These are phyloP conservation scores for Schoenoplectus tabernaemontani DNA, from an alignment of 202 grass and related monocot genomes.

Conservation along the genomic window DNA sequence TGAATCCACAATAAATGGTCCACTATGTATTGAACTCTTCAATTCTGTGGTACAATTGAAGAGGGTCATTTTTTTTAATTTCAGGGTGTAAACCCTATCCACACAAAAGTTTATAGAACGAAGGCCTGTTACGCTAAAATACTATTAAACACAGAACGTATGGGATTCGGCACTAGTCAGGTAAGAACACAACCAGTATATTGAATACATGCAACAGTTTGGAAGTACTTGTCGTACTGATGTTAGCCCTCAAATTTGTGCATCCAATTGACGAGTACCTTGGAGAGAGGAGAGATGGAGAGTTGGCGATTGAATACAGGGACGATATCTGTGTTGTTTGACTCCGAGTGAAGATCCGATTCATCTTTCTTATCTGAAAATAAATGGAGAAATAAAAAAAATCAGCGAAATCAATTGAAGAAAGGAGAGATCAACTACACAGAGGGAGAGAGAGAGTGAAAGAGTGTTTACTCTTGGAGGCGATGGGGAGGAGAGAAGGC, in stretches of 20 bases:
- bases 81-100: not conserved
- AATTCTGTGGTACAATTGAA: not conserved
- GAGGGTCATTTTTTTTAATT: not conserved
- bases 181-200: not conserved
- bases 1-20: not conserved
- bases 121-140: not conserved
- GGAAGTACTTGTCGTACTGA: not conserved
- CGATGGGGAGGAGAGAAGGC: slow-evolving; percentile 33
- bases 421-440: not conserved
- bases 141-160: not conserved
- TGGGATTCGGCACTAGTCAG: not conserved
- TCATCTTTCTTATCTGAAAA: slow-evolving; percentile 35
- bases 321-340: not conserved
- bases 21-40: no score
- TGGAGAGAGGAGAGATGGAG: slow-evolving; percentile 63
- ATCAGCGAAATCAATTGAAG: not conserved
- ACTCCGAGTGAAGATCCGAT: slow-evolving; percentile 15
- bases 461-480: slow-evolving; percentile 48
- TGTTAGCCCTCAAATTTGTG: not conserved
- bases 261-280: slow-evolving; percentile 29
- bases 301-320: slow-evolving; percentile 38
- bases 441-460: not conserved
- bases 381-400: not conserved
- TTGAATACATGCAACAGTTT: not conserved
- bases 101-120: not conserved